These are phyloP conservation scores for Dioszegia aurantiaca DNA, from an alignment of 768 basidiomycete species.

Conservation along the genomic window DNA sequence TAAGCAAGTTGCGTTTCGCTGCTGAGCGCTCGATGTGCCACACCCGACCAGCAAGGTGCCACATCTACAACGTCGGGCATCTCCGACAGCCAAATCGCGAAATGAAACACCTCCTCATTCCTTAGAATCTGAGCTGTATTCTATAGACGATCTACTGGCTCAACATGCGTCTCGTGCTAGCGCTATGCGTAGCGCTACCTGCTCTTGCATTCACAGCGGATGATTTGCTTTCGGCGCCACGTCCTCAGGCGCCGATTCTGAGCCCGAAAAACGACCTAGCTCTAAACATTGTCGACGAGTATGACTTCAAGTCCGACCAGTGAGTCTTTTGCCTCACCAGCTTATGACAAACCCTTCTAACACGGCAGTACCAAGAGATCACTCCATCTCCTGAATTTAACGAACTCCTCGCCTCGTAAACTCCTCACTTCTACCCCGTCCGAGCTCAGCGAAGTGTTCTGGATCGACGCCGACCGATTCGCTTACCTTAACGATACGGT, in stretches of 20 bases:
- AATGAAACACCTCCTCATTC: neutral
- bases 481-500: constrained; percentile 29
- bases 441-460: constrained; percentile 24
- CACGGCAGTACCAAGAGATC: constrained; percentile 25
- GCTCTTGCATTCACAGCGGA: constrained; percentile 28
- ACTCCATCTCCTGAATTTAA: constrained; percentile 37
- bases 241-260: constrained; percentile 34
- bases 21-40: too few species aligned
- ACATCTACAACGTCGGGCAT: too few species aligned
- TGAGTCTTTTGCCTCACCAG: constrained; percentile 9
- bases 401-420: constrained; percentile 11
- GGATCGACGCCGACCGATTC: constrained; percentile 25
- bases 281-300: constrained; percentile 33
- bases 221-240: constrained; percentile 44
- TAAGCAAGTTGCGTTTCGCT: too few species aligned
- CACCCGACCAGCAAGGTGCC: too few species aligned
- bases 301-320: constrained; percentile 31
- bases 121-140: neutral
- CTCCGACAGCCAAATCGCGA: too few species aligned
- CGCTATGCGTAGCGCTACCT: neutral
- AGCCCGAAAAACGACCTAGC: constrained; percentile 25
- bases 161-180: neutral
- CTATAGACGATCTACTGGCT: neutral
- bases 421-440: constrained; percentile 24
- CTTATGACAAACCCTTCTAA: constrained; percentile 14